Conservation (phyloP, 2,329 filamentous ascomycete genomes). For the Aspergillus sp. region DNA sequence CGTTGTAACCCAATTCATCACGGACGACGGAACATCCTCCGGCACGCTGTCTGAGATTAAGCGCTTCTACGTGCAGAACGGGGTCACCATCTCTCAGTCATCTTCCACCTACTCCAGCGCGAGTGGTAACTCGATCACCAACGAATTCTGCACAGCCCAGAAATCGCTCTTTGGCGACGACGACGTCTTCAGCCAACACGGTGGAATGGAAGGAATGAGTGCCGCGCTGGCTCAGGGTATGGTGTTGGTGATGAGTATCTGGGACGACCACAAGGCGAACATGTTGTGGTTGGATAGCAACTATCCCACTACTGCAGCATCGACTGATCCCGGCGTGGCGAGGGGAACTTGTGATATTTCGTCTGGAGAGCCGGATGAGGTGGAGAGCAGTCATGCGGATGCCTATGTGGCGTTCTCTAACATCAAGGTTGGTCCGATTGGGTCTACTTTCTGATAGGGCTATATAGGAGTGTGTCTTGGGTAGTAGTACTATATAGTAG, state of each 20-base stretch:
- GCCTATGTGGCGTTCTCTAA: slow-evolving; percentile 55
- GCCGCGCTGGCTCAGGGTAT: slow-evolving; percentile 53
- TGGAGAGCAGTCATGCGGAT: slow-evolving; percentile 45
- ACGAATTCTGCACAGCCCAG: slow-evolving; percentile 53
- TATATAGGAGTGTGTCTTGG: too few relatives aligned
- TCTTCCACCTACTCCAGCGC: slow-evolving; percentile 43
- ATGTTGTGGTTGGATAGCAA: slow-evolving; percentile 73
- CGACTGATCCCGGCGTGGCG: slow-evolving; percentile 43
- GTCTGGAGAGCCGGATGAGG: slow-evolving; percentile 48
- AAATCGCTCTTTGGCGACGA: slow-evolving; percentile 54
- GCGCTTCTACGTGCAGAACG: slow-evolving; percentile 62
- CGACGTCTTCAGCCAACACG: slow-evolving; percentile 49
- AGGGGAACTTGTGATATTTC: slow-evolving; percentile 52
- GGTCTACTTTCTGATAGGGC: slow-evolving; percentile 42
- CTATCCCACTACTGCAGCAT: slow-evolving; percentile 49
- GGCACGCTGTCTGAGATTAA: slow-evolving; percentile 58
- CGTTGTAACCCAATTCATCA: slow-evolving; percentile 64
- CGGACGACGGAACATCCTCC: slow-evolving; percentile 43
- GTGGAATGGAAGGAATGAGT: slow-evolving; percentile 54
- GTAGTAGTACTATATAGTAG: too few relatives aligned
- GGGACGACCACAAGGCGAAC: slow-evolving; percentile 63
- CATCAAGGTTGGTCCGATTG: slow-evolving; percentile 56
- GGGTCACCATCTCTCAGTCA: slow-evolving; percentile 55
- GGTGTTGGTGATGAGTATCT: slow-evolving; percentile 58
- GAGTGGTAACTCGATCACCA: slow-evolving; percentile 51